Conservation (phyloP, 129 eudicot species). For the Centaurea solstitialis region DNA sequence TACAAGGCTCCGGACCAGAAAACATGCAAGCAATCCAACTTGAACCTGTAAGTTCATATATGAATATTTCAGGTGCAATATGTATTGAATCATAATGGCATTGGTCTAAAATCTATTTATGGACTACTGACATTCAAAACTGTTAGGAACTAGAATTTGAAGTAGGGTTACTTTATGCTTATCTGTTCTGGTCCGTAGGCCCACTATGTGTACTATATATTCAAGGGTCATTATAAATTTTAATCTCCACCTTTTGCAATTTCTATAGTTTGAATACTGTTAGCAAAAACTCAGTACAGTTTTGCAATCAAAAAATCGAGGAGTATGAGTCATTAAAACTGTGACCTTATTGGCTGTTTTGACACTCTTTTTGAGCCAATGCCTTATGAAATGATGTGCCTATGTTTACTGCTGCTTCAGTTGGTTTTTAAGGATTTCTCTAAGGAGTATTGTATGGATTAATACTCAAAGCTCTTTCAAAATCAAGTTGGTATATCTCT, state of each 20-base stretch:
- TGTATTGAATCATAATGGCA: not conserved
- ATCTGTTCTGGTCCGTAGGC: not conserved
- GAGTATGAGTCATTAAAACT: not conserved
- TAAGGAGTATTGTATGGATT: not conserved
- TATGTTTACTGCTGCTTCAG: not conserved
- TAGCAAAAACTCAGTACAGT: not conserved
- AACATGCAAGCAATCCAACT: conserved; percentile 99
- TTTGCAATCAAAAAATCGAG: not conserved
- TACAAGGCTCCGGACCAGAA: conserved; percentile 94
- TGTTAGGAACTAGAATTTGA: not conserved
- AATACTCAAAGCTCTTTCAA: not conserved
- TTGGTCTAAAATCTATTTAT: not conserved
- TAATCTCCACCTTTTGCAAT: not conserved
- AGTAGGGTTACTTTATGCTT: not conserved
- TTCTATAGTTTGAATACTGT: not conserved
- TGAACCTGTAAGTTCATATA: conserved; percentile 61
- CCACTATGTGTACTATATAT: not conserved
- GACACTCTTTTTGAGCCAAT: not conserved
- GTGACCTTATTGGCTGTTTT: not conserved
- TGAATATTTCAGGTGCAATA: not conserved
- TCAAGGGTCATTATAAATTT: not conserved
- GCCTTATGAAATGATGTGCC: not conserved
- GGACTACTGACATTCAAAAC: not conserved
- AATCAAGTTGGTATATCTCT: not conserved
- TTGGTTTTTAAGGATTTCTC: not conserved